Evolutionary conservation across 2,329 filamentous ascomycete genomes (phyloP), one percentile per base, ranked within the genome.

Genomic region (Biscogniauxia sp.): DNA sequence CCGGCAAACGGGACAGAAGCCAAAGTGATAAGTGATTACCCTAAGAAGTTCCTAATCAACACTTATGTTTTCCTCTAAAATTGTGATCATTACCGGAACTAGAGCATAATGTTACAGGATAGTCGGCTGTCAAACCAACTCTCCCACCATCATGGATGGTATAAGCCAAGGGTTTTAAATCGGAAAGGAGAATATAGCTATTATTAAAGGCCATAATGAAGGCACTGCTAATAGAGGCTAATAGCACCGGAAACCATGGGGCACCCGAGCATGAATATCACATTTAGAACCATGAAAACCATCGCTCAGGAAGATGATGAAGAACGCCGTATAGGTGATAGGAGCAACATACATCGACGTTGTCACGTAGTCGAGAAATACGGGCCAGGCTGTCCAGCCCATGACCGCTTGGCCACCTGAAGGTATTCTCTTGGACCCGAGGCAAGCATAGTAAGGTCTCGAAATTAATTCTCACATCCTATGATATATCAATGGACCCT

Each of bases 171-270:
- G 56, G 11, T 2, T 56, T 15, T 19, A 72, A 68, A 0, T 66
- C 59, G 1, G 28, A 53, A 50, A 63, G 65, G 13, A 58, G 59
- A 5, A 71, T 57, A 20, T 69, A 57, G 20, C 57, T 68, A 4
- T 55, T 56, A 17, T 66, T 53, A 1, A 51, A 13, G 17, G 66
- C 60, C 13, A 51, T 55, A 15, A 73, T 63, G n/a, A 69, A 71
- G 7, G 70, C 64, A 7, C 57, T 55, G 8, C n/a, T 63, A 45
- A 61, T 61, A 9, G 70, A 59, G 8, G 64, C 60, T 70, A 70
- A 73, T 72, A 1, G 71, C 65, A 25, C 71, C 57, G 2, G 66
- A 66, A 7, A 74, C 50, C 1, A 70, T 73, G 15, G 72, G 72
- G 54, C 72, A 74, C 11, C 54, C 54, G 13, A 72, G 53, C 4